Evolutionary conservation across 495 filamentous ascomycete species (phyloP).

Genomic region (Bombardia bombarda): DNA sequence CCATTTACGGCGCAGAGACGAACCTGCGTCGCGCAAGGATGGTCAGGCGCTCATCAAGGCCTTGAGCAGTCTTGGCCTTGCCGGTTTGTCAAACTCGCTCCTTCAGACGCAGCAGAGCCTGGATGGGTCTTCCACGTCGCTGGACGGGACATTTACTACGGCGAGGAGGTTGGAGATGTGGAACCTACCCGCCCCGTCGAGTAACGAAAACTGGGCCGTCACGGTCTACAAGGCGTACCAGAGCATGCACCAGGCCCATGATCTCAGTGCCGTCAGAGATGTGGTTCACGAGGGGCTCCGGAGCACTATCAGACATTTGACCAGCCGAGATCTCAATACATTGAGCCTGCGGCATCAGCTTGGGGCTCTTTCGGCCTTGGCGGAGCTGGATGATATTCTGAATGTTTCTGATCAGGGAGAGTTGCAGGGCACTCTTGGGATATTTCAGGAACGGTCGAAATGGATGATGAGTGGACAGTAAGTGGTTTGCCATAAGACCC

Average conservation of each 20-base stretch:
- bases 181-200: slow-evolving; percentile 72
- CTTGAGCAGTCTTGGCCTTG: slow-evolving; percentile 57
- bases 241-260: slow-evolving; percentile 58
- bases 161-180: slow-evolving; percentile 85
- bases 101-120: slow-evolving; percentile 53
- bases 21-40: slow-evolving; percentile 32
- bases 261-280: slow-evolving; percentile 38
- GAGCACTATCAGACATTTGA: slow-evolving; percentile 51
- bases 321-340: slow-evolving; percentile 46
- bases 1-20: slow-evolving; percentile 52
- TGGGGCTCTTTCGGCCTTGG: slow-evolving; percentile 65
- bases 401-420: slow-evolving; percentile 48
- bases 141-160: slow-evolving; percentile 67
- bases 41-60: slow-evolving; percentile 51
- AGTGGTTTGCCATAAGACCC: too few species aligned
- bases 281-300: slow-evolving; percentile 59
- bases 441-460: slow-evolving; percentile 53
- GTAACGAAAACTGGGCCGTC: slow-evolving; percentile 51
- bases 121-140: slow-evolving; percentile 44
- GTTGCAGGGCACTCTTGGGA: slow-evolving; percentile 52
- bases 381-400: slow-evolving; percentile 74
- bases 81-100: slow-evolving; percentile 65
- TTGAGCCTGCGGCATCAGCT: slow-evolving; percentile 56
- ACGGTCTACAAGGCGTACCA: slow-evolving; percentile 76
- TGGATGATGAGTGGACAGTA: slow-evolving; percentile 76